phyloP scores from a whole-genome alignment of 2,329 filamentous ascomycete species.

The Juglanconis juglandina region DNA sequence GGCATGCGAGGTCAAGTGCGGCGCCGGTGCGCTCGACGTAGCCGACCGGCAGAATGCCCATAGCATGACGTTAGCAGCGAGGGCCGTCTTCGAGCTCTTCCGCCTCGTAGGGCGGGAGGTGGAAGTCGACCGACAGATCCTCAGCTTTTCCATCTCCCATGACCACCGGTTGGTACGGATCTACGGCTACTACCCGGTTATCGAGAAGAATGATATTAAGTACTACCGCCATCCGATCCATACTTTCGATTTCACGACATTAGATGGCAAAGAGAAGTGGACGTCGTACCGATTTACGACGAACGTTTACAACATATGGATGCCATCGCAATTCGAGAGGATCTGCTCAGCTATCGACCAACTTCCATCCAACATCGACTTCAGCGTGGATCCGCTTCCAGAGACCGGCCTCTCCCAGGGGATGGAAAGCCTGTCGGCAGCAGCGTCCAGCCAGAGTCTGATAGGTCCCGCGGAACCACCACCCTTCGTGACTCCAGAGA shows the following conservation, averaged over 20 bases:
- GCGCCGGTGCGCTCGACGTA: slow-evolving; percentile 32
- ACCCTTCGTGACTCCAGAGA: neutral
- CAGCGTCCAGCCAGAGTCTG: neutral
- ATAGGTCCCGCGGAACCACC: neutral
- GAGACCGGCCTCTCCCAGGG: neutral
- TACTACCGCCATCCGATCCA: slow-evolving; percentile 38
- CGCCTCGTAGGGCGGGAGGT: slow-evolving; percentile 31
- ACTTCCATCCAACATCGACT: slow-evolving; percentile 13
- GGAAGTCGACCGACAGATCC: slow-evolving; percentile 38
- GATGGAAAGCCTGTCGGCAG: neutral
- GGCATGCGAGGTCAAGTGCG: slow-evolving; percentile 45
- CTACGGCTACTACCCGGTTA: slow-evolving; percentile 38
- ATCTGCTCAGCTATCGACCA: slow-evolving; percentile 34
- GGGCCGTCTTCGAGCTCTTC: slow-evolving; percentile 38
- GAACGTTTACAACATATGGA: slow-evolving; percentile 35
- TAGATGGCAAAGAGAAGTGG: slow-evolving; percentile 34
- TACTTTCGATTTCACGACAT: slow-evolving; percentile 29
- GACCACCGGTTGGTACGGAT: slow-evolving; percentile 32
- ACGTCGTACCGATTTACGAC: slow-evolving; percentile 33
- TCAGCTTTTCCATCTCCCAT: slow-evolving; percentile 41
- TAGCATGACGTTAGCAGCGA: slow-evolving; percentile 39
- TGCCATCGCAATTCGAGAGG: slow-evolving; percentile 32
- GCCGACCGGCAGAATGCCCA: slow-evolving; percentile 39
- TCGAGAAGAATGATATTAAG: slow-evolving; percentile 25
- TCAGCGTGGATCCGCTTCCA: neutral